These are phyloP conservation scores for Leccinum imitatum DNA, from an alignment of 768 basidiomycete species.

Conservation along the genomic window DNA sequence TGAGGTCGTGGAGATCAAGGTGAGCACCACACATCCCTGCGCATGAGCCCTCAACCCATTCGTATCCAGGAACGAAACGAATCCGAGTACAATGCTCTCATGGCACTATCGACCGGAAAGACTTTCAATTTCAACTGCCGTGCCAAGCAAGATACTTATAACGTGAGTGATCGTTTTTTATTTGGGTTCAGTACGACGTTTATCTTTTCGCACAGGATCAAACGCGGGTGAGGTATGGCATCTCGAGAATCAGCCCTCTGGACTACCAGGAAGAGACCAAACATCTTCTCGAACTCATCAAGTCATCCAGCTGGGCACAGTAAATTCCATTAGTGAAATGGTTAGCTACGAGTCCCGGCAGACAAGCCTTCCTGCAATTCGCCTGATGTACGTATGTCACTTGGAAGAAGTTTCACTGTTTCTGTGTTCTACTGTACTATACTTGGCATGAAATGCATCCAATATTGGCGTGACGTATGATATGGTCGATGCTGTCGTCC, in stretches of 20 bases:
- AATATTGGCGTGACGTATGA: neutral
- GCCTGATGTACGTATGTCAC: conserved; percentile 7
- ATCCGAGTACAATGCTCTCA: conserved; percentile 50
- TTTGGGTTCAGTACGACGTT: neutral
- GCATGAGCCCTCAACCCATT: neutral
- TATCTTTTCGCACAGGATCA: conserved; percentile 54
- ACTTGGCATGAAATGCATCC: neutral
- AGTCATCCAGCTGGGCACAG: conserved; percentile 54
- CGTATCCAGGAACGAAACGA: conserved; percentile 57
- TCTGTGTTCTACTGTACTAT: neutral
- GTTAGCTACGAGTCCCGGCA: no score
- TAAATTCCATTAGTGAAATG: conserved; percentile 7
- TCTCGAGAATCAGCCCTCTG: conserved; percentile 61
- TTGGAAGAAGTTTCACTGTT: neutral
- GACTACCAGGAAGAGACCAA: conserved; percentile 71
- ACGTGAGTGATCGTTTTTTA: conserved; percentile 47
- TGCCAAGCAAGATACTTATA: conserved; percentile 84
- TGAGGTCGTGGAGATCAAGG: conserved; percentile 74
- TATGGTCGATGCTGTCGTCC: neutral
- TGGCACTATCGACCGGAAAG: conserved; percentile 66
- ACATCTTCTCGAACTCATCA: conserved; percentile 56
- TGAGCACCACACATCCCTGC: conserved; percentile 21
- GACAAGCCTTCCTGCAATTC: neutral
- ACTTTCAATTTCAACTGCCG: conserved; percentile 82
- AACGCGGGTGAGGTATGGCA: conserved; percentile 79